These are phyloP conservation scores for Adiantum capillusveneris DNA, from an alignment of 75 land plant species.

Conservation along the genomic window DNA sequence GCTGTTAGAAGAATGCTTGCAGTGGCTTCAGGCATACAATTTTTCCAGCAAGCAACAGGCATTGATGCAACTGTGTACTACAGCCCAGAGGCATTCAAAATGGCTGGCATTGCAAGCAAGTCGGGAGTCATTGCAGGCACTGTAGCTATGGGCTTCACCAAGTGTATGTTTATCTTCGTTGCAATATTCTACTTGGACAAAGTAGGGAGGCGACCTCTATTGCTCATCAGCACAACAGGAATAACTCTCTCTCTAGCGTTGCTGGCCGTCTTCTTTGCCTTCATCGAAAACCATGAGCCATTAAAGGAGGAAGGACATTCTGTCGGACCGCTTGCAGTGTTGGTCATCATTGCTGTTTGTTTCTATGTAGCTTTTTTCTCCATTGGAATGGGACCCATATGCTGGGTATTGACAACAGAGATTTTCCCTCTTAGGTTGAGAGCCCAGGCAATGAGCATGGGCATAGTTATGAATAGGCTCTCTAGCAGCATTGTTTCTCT, in stretches of 20 bases:
- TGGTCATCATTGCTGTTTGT: conserved; percentile 7
- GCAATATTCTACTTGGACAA: conserved; percentile 2
- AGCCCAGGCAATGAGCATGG: conserved; percentile 13
- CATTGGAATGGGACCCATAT: conserved; percentile 11
- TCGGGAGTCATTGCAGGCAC: conserved; percentile 4
- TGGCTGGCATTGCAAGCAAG: conserved; percentile 24
- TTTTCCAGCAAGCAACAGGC: conserved; percentile 56
- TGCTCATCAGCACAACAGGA: conserved; percentile 9
- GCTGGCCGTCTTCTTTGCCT: background rate
- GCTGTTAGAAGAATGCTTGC: conserved; percentile 30
- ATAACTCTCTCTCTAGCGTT: conserved; percentile 4
- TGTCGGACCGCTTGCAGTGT: background rate
- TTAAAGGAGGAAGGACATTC: background rate
- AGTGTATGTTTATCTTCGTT: conserved; percentile 8
- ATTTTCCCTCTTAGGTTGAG: conserved; percentile 9
- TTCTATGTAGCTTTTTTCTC: conserved; percentile 9
- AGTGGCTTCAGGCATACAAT: conserved; percentile 38
- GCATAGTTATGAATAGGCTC: conserved; percentile 12
- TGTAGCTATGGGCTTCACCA: conserved; percentile 9
- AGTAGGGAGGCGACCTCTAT: conserved; percentile 10
- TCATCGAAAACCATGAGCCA: background rate
- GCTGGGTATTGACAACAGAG: conserved; percentile 14
- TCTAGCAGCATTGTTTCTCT: conserved; percentile 6
- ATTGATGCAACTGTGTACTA: conserved; percentile 48
- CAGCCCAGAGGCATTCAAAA: conserved; percentile 38